Percentiles rank a stretch among this genome's conserved stretches.
These are phyloP conservation scores for Aspergillus campestris DNA, from an alignment of 495 filamentous ascomycete species.

Conservation along the genomic window DNA sequence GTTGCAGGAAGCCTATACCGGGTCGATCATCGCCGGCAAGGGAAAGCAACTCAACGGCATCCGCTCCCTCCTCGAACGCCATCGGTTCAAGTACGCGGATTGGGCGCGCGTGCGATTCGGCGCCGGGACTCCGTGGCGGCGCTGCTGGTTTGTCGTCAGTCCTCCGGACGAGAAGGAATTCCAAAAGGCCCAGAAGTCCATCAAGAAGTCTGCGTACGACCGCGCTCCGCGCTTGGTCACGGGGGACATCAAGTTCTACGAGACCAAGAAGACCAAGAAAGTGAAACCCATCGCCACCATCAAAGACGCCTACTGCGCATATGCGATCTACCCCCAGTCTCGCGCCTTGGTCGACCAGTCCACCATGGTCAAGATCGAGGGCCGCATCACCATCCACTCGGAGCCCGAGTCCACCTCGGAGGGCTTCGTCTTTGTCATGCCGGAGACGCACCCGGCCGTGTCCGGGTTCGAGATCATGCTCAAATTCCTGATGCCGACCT, in stretches of 20 bases:
- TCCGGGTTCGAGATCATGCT: conserved; percentile 95
- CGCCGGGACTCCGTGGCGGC: conserved; percentile 90
- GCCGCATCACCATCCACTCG: conserved; percentile 76
- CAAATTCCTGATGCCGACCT: conserved; percentile 88
- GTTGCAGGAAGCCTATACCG: conserved; percentile 93
- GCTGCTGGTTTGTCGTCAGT: conserved; percentile 90
- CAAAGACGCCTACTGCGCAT: conserved; percentile 81
- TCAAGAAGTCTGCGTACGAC: conserved; percentile 78
- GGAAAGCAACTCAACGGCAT: conserved; percentile 84
- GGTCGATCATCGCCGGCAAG: conserved; percentile 90
- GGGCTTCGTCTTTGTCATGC: conserved; percentile 97
- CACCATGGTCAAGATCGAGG: conserved; percentile 90
- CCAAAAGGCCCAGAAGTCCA: conserved; percentile 68
- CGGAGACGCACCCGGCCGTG: conserved; percentile 82
- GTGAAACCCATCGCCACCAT: conserved; percentile 82
- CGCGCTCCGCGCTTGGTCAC: conserved; percentile 57
- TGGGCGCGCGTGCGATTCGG: conserved; percentile 96
- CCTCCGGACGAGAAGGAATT: conserved; percentile 90
- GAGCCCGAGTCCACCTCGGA: conserved; percentile 65
- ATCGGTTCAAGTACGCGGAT: conserved; percentile 69
- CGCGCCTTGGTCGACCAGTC: conserved; percentile 91
- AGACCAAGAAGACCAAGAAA: conserved; percentile 91
- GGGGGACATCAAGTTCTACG: conserved; percentile 91
- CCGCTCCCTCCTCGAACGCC: conserved; percentile 71
- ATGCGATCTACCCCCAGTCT: conserved; percentile 91